A percentile compares a stretch with the other conserved stretches of the same genome.
Conservation (phyloP, 164 flowering plant species). For the Umbellularia californica region DNA sequence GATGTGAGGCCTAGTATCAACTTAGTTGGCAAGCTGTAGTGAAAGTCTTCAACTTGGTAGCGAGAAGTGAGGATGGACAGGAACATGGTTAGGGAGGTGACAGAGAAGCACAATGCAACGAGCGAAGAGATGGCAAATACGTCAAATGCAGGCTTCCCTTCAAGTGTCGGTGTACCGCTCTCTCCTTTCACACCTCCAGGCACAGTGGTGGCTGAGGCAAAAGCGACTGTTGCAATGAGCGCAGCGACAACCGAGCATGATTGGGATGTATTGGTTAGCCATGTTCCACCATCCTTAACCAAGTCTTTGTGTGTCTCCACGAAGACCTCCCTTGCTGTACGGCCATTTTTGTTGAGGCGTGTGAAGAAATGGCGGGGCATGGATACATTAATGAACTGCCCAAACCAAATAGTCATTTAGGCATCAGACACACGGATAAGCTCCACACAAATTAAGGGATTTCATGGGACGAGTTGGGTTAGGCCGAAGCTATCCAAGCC, state of each 20-base stretch:
- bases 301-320: neutral
- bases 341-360: neutral
- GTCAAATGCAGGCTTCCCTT: neutral
- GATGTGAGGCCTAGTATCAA: constrained; percentile 6
- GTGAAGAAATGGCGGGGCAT: constrained; percentile 1
- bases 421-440: too few species aligned
- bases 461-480: too few species aligned
- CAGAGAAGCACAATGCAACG: constrained; percentile 7
- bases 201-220: neutral
- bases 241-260: constrained; percentile 8
- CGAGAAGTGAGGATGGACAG: constrained; percentile 4
- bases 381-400: neutral
- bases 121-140: constrained; percentile 5
- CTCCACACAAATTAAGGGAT: too few species aligned
- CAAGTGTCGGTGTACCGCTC: neutral
- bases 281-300: neutral
- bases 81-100: constrained; percentile 6
- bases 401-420: too few species aligned
- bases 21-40: neutral
- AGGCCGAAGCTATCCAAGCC: too few species aligned
- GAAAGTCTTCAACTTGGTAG: neutral
- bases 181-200: constrained; percentile 6
- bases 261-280: constrained; percentile 8
- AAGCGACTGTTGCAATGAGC: constrained; percentile 8
- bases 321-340: neutral